Base-by-base conservation (phyloP, 768 basidiomycete species). In the Tricholoma saponaceum region DNA sequence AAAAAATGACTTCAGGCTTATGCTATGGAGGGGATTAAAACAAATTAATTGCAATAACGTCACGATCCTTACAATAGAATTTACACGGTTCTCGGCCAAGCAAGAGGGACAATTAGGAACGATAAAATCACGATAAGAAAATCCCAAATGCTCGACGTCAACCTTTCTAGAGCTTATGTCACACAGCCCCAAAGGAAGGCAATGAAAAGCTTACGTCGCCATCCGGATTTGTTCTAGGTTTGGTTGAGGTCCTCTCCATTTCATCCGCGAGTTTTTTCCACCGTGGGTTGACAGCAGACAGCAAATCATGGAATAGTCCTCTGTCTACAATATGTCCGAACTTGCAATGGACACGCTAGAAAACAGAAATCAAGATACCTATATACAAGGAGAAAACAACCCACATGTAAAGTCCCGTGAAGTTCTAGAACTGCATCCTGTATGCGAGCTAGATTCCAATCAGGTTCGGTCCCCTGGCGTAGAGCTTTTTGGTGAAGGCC, bases 401-500 rank as follows among this genome's bases (percentile, higher is more conserved):
- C 28, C 60, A 92, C 92, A 70, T 92, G 90, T 10, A 98, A 71
- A 16, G 88, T 92, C 18, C 95, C 95, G 69, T 98, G 95, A 7
- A 98, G 80, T 68, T 96, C 92, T 22, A 97, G 75, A 44, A 94
- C 85, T 23, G 64, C 72, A 68, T 62, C 69, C 53, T 60, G 72
- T 51, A 69, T 66, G n/a, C 66, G 67, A 68, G 72, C 59, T 67
- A 72, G 72, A 70, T 74, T 58, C 80, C 77, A 67, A 39, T 62
- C 47, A 30, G 56, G 32, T 20, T 61, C 54, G 7, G 70, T 66
- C 20, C 70, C 61, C 51, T 66, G 63, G 73, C 71, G 56, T 18
- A 90, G 71, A 7, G 92, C 90, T 72, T 91, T 92, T 52, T 86
- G 86, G 66, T 98, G 95, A 5, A 98, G 82, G 2, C 94, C 95